Conservation (phyloP, 352 stramenopile species). For the Peronospora destructor region DNA sequence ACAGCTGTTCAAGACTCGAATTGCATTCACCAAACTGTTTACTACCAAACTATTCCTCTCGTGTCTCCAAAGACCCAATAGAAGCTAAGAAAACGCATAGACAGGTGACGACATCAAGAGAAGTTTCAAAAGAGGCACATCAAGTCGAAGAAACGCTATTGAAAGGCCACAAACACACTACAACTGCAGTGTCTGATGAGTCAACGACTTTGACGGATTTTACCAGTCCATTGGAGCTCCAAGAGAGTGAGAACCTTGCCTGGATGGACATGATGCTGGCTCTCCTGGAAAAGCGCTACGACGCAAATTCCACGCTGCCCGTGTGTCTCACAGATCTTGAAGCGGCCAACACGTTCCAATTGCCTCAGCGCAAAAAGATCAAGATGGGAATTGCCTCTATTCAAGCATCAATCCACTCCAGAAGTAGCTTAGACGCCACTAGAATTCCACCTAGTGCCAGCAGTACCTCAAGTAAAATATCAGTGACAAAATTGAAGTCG, state of each 20-base stretch:
- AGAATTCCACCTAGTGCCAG: slow-evolving; percentile 2
- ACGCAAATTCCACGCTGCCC: slow-evolving; percentile 20
- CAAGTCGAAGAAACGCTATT: not conserved
- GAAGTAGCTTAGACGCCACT: slow-evolving; percentile 15
- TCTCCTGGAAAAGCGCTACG: slow-evolving; percentile 63
- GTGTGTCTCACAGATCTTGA: slow-evolving; percentile 41
- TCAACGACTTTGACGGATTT: not conserved
- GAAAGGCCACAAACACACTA: slow-evolving; percentile 10
- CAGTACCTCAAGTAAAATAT: slow-evolving; percentile 1
- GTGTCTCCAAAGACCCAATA: slow-evolving; percentile 1
- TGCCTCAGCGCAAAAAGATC: slow-evolving; percentile 20
- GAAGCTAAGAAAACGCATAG: slow-evolving; percentile 9
- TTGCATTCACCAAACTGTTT: not conserved
- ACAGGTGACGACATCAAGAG: not conserved
- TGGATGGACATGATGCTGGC: slow-evolving; percentile 83
- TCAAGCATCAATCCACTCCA: not conserved
- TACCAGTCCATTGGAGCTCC: slow-evolving; percentile 1
- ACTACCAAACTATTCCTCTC: not conserved
- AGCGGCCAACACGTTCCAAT: slow-evolving; percentile 31
- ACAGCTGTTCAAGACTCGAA: slow-evolving; percentile 10
- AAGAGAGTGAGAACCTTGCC: slow-evolving; percentile 56
- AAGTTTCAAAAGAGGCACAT: not conserved
- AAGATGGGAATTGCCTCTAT: slow-evolving; percentile 10
- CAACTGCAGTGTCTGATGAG: not conserved
- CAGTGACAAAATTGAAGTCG: slow-evolving; percentile 13